Conservation (phyloP, 805 yeast genomes). For the Grigorovia humatica region DNA sequence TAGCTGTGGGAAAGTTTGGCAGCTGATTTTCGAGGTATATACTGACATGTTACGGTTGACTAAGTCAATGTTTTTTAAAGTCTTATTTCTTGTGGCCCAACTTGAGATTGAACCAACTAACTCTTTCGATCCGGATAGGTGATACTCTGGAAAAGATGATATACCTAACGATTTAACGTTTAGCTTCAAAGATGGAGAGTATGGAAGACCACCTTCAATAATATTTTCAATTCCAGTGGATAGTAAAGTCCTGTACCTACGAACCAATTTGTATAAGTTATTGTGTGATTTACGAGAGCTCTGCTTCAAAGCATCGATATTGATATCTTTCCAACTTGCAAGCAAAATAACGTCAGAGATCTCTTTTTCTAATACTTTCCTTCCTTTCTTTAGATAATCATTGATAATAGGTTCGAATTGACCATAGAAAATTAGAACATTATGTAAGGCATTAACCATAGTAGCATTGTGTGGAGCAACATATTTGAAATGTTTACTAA, state of each 20-base stretch:
- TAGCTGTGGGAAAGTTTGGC: conserved; percentile 38
- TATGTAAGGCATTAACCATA: conserved; percentile 19
- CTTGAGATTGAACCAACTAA: conserved; percentile 31
- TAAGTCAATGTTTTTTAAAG: conserved; percentile 40
- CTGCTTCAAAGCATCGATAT: conserved; percentile 84
- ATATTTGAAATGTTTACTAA: conserved; percentile 41
- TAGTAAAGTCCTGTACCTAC: conserved; percentile 65
- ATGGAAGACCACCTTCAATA: conserved; percentile 50
- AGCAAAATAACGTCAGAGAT: conserved; percentile 73
- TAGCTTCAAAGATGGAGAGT: conserved; percentile 5
- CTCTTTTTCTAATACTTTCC: conserved; percentile 59
- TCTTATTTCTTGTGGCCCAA: conserved; percentile 49
- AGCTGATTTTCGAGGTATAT: conserved; percentile 30
- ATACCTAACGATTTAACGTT: conserved; percentile 4
- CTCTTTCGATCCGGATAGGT: conserved; percentile 8
- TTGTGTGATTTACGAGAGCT: conserved; percentile 87
- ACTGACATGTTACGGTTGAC: conserved; percentile 48
- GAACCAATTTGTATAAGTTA: conserved; percentile 68
- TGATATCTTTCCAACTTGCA: conserved; percentile 97
- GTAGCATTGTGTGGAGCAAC: conserved; percentile 22
- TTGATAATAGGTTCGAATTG: conserved; percentile 51
- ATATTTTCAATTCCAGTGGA: conserved; percentile 40
- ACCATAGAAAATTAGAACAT: conserved; percentile 47
- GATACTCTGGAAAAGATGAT: conserved; percentile 4
- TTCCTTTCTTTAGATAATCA: conserved; percentile 35